These are phyloP conservation scores for Bipolaris gigantea DNA, from an alignment of 2,329 filamentous ascomycete species.

Conservation along the genomic window DNA sequence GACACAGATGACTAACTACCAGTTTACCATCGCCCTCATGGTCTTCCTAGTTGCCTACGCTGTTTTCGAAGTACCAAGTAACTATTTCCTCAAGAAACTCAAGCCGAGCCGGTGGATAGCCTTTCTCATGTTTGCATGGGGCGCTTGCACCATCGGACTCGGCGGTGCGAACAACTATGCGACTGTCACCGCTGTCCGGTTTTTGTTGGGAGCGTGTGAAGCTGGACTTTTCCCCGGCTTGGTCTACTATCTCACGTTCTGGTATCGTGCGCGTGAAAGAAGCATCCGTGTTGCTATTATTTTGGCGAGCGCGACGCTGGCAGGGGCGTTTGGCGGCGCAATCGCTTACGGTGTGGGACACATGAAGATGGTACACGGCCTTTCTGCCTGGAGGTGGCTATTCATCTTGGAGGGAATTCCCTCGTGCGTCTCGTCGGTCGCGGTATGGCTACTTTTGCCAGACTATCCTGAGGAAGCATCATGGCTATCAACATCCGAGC, in stretches of 20 bases:
- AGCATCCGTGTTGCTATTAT: slow-evolving; percentile 62
- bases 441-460: slow-evolving; percentile 52
- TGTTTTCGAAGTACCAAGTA: slow-evolving; percentile 57
- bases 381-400: slow-evolving; percentile 40
- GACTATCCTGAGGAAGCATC: slow-evolving; percentile 54
- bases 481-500: slow-evolving; percentile 52
- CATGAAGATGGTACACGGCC: slow-evolving; percentile 40
- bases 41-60: slow-evolving; percentile 36
- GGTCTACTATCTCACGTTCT: slow-evolving; percentile 59
- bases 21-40: slow-evolving; percentile 50
- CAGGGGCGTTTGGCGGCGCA: slow-evolving; percentile 58
- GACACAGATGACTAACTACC: slow-evolving; percentile 62
- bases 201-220: slow-evolving; percentile 44
- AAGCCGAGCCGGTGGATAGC: slow-evolving; percentile 47
- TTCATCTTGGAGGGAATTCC: slow-evolving; percentile 34
- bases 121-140: slow-evolving; percentile 53
- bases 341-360: slow-evolving; percentile 57
- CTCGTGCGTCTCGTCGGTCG: slow-evolving; percentile 20
- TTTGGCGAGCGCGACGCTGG: slow-evolving; percentile 59
- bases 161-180: slow-evolving; percentile 48
- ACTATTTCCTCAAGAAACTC: slow-evolving; percentile 62
- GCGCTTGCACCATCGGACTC: slow-evolving; percentile 49
- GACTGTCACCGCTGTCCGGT: slow-evolving; percentile 47
- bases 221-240: slow-evolving; percentile 36
- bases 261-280: slow-evolving; percentile 60